A percentile compares a stretch with the other conserved stretches of the same genome.
These are phyloP conservation scores for Ceratobasidium sp. DNA, from an alignment of 1,284 basidiomycete species.

Conservation along the genomic window DNA sequence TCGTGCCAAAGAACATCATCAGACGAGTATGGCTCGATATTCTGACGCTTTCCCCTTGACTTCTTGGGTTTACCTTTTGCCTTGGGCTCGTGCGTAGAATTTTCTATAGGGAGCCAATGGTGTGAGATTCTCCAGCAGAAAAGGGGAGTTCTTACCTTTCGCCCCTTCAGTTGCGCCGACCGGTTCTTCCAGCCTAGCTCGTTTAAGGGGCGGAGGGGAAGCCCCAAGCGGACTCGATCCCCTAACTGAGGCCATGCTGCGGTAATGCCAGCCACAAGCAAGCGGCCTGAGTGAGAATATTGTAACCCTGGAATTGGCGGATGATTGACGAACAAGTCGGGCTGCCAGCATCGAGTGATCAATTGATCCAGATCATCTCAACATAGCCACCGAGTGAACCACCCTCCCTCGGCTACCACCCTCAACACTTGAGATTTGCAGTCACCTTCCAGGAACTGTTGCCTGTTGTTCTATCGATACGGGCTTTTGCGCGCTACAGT, in stretches of 20 bases:
- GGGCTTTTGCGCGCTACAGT: neutral
- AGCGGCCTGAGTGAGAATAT: neutral
- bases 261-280: neutral
- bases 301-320: slow-evolving; percentile 1
- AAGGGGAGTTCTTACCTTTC: slow-evolving; percentile 13
- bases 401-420: slow-evolving; percentile 1
- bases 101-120: neutral
- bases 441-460: neutral
- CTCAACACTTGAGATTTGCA: neutral
- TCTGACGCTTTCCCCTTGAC: slow-evolving; percentile 50
- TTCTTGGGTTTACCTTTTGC: slow-evolving; percentile 45
- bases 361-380: slow-evolving; percentile 1
- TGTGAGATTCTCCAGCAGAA: neutral
- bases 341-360: slow-evolving; percentile 4
- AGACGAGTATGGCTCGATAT: slow-evolving; percentile 72
- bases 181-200: slow-evolving; percentile 27
- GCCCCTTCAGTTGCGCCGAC: slow-evolving; percentile 1
- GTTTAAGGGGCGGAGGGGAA: slow-evolving; percentile 33
- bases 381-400: neutral
- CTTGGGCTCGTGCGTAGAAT: slow-evolving; percentile 5
- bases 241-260: slow-evolving; percentile 23
- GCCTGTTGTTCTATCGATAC: neutral
- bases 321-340: slow-evolving; percentile 32
- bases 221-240: slow-evolving; percentile 7
- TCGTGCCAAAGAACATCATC: slow-evolving; percentile 84